Conservation (phyloP, 495 filamentous ascomycete genomes). For the Lindgomyces ingoldianus region DNA sequence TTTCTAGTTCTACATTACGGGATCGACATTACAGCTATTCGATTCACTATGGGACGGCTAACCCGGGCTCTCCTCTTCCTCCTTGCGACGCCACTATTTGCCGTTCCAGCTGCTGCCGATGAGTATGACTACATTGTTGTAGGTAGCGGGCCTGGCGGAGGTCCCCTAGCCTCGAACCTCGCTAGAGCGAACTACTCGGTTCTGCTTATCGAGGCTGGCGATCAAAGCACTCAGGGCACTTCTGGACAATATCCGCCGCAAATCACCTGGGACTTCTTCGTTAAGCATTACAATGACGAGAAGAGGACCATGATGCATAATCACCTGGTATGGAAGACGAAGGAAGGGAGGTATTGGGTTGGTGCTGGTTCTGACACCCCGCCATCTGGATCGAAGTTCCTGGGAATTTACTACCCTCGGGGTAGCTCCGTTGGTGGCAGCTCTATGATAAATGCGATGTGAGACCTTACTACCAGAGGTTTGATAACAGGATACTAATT, state of each 20-base stretch:
- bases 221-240: constrained; percentile 28
- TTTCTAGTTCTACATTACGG: background rate
- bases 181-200: constrained; percentile 35
- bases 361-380: constrained; percentile 40
- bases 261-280: constrained; percentile 39
- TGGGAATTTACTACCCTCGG: constrained; percentile 55
- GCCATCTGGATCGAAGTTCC: constrained; percentile 48
- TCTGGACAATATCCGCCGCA: constrained; percentile 18
- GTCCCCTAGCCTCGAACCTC: constrained; percentile 33
- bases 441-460: constrained; percentile 54
- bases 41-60: constrained; percentile 16
- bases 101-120: constrained; percentile 2
- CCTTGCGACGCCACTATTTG: background rate
- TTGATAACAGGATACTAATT: background rate
- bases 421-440: constrained; percentile 54
- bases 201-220: constrained; percentile 38
- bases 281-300: constrained; percentile 36
- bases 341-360: constrained; percentile 32
- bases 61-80: constrained; percentile 9
- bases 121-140: constrained; percentile 41
- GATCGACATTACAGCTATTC: background rate
- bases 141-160: constrained; percentile 37
- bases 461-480: constrained; percentile 43
- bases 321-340: constrained; percentile 43
- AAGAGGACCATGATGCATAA: constrained; percentile 39